Evolutionary conservation across 2,329 filamentous ascomycete genomes (phyloP).

Genomic region (Orbilia ellipsospora): DNA sequence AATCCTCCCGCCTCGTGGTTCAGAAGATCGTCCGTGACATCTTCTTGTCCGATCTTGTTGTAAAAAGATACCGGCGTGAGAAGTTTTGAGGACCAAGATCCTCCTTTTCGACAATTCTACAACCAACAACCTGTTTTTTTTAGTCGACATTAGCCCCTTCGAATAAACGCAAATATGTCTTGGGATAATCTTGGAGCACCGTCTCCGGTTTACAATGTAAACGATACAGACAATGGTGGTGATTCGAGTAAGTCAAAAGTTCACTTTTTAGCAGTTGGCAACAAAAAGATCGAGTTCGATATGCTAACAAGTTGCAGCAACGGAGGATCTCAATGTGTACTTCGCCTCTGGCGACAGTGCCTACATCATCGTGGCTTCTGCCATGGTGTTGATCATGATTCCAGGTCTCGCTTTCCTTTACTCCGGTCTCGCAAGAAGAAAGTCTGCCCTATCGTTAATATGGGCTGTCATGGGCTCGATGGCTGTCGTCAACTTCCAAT

Average conservation of each 20-base stretch:
- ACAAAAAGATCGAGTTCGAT: not conserved
- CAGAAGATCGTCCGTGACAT: constrained; percentile 48
- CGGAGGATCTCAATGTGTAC: constrained; percentile 92
- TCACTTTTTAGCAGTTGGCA: too few species aligned
- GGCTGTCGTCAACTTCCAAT: constrained; percentile 93
- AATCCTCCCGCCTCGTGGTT: constrained; percentile 39
- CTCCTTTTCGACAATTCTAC: constrained; percentile 28
- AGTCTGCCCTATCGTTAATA: constrained; percentile 95
- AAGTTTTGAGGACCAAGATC: constrained; percentile 49
- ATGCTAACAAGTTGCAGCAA: constrained; percentile 67
- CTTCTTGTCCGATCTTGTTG: constrained; percentile 30
- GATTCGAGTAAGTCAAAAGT: constrained; percentile 43
- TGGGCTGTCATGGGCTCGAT: constrained; percentile 97
- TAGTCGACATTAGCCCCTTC: constrained; percentile 6
- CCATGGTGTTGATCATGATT: constrained; percentile 96
- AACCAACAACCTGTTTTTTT: not conserved
- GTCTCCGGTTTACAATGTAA: constrained; percentile 44
- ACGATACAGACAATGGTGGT: constrained; percentile 41
- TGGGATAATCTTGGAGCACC: constrained; percentile 51
- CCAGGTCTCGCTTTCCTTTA: constrained; percentile 97
- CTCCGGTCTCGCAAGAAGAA: constrained; percentile 94
- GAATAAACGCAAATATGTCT: constrained; percentile 29
- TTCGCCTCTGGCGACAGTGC: constrained; percentile 90
- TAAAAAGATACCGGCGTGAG: constrained; percentile 22
- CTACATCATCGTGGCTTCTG: constrained; percentile 88